phyloP scores from a whole-genome alignment of 352 stramenopile species.

The Globisporangium splendens region DNA sequence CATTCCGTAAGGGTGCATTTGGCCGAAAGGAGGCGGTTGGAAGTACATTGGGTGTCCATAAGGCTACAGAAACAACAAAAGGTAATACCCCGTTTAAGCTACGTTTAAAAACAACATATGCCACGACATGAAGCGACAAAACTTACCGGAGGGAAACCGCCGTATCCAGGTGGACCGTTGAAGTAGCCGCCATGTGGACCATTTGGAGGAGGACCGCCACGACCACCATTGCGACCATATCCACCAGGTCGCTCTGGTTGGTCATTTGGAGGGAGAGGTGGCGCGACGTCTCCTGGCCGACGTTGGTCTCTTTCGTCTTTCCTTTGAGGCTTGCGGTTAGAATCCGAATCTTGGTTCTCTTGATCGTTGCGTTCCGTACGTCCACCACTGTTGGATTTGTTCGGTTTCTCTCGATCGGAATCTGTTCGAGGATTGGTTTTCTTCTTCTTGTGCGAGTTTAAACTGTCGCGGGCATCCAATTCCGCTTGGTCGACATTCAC shows the following conservation, averaged over 20 bases:
- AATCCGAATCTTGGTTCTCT: slow-evolving; percentile 23
- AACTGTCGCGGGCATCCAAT: slow-evolving; percentile 61
- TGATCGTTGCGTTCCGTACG: slow-evolving; percentile 18
- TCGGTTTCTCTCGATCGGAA: slow-evolving; percentile 6
- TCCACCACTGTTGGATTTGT: not conserved
- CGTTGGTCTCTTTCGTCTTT: slow-evolving; percentile 21
- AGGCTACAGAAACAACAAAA: slow-evolving; percentile 30
- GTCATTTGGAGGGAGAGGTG: slow-evolving; percentile 30
- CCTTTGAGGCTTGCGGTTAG: slow-evolving; percentile 19
- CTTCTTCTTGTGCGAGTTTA: slow-evolving; percentile 60
- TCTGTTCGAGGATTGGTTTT: slow-evolving; percentile 24
- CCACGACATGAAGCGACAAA: not conserved
- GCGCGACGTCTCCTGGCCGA: slow-evolving; percentile 7
- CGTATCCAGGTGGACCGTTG: slow-evolving; percentile 60
- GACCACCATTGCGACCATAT: slow-evolving; percentile 15
- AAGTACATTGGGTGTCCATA: slow-evolving; percentile 70
- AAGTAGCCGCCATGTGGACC: slow-evolving; percentile 47
- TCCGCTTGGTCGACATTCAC: slow-evolving; percentile 80
- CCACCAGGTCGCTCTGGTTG: slow-evolving; percentile 19
- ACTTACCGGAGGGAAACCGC: slow-evolving; percentile 57
- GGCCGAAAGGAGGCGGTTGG: slow-evolving; percentile 59
- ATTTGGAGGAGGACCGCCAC: slow-evolving; percentile 12
- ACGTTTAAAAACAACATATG: not conserved
- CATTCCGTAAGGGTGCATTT: slow-evolving; percentile 75
- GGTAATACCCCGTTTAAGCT: not conserved